These are phyloP conservation scores for Lumnitzera littorea DNA, from an alignment of 345 rosid genomes.

Conservation along the genomic window DNA sequence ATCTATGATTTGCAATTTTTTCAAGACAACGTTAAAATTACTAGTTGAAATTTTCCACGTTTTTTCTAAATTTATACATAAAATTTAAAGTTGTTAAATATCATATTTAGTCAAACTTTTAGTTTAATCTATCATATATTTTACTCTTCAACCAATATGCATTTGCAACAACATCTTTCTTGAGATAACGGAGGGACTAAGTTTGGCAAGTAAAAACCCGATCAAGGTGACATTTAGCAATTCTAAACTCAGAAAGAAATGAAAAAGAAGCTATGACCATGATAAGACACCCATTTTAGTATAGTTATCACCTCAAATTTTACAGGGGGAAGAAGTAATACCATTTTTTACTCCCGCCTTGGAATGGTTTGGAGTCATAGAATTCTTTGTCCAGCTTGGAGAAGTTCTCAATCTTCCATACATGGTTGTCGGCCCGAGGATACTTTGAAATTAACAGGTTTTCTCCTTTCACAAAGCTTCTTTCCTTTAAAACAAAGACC, in stretches of 20 bases:
- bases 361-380: slow-evolving; percentile 17
- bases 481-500: slow-evolving; percentile 31
- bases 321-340: slow-evolving; percentile 5
- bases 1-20: too few relatives aligned
- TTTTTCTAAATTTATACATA: neutral
- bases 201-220: too few relatives aligned
- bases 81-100: neutral
- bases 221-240: too few relatives aligned
- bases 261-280: neutral
- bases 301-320: neutral
- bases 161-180: too few relatives aligned
- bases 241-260: too few relatives aligned
- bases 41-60: too few relatives aligned
- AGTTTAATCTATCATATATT: too few relatives aligned
- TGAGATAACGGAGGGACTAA: too few relatives aligned
- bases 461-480: slow-evolving; percentile 25
- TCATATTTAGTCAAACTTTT: too few relatives aligned
- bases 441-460: slow-evolving; percentile 20
- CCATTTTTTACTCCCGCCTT: slow-evolving; percentile 29
- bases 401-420: slow-evolving; percentile 34
- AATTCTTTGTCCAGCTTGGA: slow-evolving; percentile 9
- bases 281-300: neutral
- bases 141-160: too few relatives aligned
- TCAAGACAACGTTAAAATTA: too few relatives aligned
- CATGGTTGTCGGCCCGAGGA: slow-evolving; percentile 2